Evolutionary conservation across 164 flowering plant genomes (phyloP), one percentile per base, ranked within the genome.

Genomic region (Magnolia officinalis): DNA sequence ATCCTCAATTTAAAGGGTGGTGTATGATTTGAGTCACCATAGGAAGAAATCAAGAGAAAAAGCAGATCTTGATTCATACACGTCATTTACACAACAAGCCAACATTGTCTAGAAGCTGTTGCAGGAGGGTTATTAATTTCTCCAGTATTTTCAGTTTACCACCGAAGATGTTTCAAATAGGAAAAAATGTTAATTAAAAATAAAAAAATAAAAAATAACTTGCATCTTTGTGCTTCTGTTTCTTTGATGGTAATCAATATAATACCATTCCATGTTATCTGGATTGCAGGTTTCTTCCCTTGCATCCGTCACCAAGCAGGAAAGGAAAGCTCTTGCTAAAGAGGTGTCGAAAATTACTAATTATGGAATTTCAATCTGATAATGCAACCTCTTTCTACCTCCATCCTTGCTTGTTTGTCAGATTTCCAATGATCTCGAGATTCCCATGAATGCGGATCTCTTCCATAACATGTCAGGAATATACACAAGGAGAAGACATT

Each of bases 281-380:
- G 31, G 61, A 70, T 66, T 73, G 75, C 85, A 96, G 98, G 93
- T 93, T 49, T 86, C 90, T 9, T 85, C 83, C n/a, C 87, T 90
- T 50, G 93, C 90, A n/a, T 85, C 87, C 18, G 95, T 88, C 80
- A 91, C 89, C 50, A 92, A 89, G 83, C 80, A 59, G 77, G 97
- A 92, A 80, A 88, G 87, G 80, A 86, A 73, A 78, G 88, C 78
- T 63, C 87, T 96, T 80, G 76, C 84, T 24, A 89, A 91, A 86
- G 90, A 89, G 81, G 91, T 96, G 13, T 74, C 91, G 16, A 96
- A 89, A 81, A 96, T 96, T 74, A 91, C 90, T 73, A 90, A 96
- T 63, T 85, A 90, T 77, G 98, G 95, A 73, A 90, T 93, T 69
- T 89, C 99, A 8, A 86, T 96, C 75, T 93, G 87, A 96, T 75